Evolutionary conservation across 139 green algal species (phyloP), one percentile per base, ranked within the genome.

Genomic region (Chlorella sp.): DNA sequence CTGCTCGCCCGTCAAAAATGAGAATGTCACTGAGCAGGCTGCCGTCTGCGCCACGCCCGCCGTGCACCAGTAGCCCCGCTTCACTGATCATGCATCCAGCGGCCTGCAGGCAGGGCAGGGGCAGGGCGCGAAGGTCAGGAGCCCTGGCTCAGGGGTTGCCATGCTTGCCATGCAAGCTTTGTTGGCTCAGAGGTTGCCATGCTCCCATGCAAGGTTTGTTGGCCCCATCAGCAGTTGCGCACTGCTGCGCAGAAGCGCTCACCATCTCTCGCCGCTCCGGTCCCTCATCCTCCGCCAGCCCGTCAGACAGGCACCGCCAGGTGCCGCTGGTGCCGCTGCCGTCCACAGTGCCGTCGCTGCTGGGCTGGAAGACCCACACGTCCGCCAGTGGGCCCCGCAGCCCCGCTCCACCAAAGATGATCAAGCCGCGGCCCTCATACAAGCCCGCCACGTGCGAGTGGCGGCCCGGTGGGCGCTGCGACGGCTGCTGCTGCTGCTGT

Each of bases 401-500:
- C n/a, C 93, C 91, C 17, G 89, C 91, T 28, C 93, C 93, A 25
- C 93, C 93, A 85, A 94, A 95, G 4, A 95, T 63, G 28, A 94
- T 57, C 0, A 87, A 36, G 6, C 72, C 63, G 2, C 30, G 26
- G n/a, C 57, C 39, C 73, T 88, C 81, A 2, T 92, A 83, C 30
- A 83, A 68, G 9, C 85, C 89, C 15, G 86, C 76, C 55, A 85
- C 86, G 74, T 95, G 93, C 4, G 91, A 95, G 70, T 95, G 93
- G 0, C 93, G 80, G 0, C 86, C 65, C 1, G 91, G 90, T 1
- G 91, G 92, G 44, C 73, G 68, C 68, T 89, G 74, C 82, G 38
- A 21, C 60, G 39, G 56, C 55, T 25, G 39, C 34, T 41, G 38
- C 62, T 73, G 34, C 63, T 51, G 28, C 65, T 41, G 39, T 30